phyloP scores from a whole-genome alignment of 2,329 filamentous ascomycete genomes.

The Alternaria consortialis region DNA sequence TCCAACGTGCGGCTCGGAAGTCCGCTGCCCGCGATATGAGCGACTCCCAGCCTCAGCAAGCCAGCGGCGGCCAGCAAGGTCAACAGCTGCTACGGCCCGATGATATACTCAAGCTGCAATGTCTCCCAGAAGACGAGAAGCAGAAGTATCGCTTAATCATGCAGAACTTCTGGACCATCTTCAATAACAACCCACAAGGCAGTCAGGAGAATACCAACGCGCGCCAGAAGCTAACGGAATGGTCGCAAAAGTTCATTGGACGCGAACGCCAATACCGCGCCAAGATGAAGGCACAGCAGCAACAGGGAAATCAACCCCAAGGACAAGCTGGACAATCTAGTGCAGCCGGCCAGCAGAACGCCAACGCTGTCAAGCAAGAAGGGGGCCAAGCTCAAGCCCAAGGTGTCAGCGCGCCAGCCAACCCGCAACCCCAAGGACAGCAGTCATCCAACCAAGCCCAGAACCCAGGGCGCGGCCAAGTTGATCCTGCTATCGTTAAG shows the following conservation, averaged over 20 bases:
- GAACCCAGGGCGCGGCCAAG: constrained; percentile 15
- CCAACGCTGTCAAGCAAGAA: constrained; percentile 36
- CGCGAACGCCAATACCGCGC: constrained; percentile 55
- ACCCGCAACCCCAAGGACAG: constrained; percentile 23
- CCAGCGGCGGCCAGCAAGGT: constrained; percentile 31
- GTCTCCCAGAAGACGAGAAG: constrained; percentile 64
- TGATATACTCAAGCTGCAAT: constrained; percentile 46
- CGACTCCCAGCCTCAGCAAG: constrained; percentile 45
- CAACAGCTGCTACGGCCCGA: constrained; percentile 45
- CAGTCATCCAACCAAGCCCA: constrained; percentile 22
- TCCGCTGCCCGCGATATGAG: constrained; percentile 40
- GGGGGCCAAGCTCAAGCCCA: constrained; percentile 18
- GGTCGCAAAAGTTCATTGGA: constrained; percentile 62
- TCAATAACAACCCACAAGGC: constrained; percentile 59
- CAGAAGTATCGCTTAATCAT: constrained; percentile 64
- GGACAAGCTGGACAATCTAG: constrained; percentile 33
- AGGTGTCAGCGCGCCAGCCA: constrained; percentile 8
- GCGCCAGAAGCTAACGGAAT: constrained; percentile 60
- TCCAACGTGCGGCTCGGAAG: constrained; percentile 18
- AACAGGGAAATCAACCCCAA: constrained; percentile 30
- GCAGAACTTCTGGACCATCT: constrained; percentile 62
- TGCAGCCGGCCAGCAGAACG: constrained; percentile 43
- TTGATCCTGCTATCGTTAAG: constrained; percentile 48
- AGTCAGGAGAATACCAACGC: constrained; percentile 61
- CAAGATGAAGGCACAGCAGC: constrained; percentile 44